These are phyloP conservation scores for Balansia obtecta DNA, from an alignment of 2,329 filamentous ascomycete species.

Conservation along the genomic window DNA sequence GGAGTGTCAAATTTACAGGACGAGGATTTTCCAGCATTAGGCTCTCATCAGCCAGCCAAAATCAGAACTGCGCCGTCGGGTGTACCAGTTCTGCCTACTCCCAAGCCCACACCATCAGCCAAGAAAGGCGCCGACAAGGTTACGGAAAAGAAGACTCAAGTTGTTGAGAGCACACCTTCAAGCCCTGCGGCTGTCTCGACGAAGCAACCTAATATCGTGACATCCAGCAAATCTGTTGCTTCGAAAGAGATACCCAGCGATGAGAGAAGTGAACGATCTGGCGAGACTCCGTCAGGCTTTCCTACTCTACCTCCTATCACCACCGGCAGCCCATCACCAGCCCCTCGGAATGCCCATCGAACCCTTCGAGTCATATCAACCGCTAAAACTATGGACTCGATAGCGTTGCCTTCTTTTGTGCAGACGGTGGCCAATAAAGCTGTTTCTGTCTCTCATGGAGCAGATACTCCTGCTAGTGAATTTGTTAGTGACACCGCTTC, in stretches of 20 bases:
- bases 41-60: conserved; percentile 29
- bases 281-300: conserved; percentile 27
- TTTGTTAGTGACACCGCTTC: conserved; percentile 66
- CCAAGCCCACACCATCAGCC: conserved; percentile 21
- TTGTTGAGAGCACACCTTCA: neutral
- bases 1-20: conserved; percentile 32
- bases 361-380: conserved; percentile 50
- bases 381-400: conserved; percentile 44
- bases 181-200: neutral
- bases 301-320: conserved; percentile 37
- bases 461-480: conserved; percentile 65
- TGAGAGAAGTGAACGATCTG: conserved; percentile 5
- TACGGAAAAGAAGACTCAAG: conserved; percentile 12
- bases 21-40: conserved; percentile 51
- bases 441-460: conserved; percentile 31
- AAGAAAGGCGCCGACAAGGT: conserved; percentile 21
- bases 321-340: conserved; percentile 33
- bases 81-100: conserved; percentile 22
- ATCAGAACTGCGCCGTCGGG: conserved; percentile 18
- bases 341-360: conserved; percentile 42
- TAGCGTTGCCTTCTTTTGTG: conserved; percentile 25
- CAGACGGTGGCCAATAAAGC: conserved; percentile 18
- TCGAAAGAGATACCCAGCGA: conserved; percentile 2
- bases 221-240: neutral
- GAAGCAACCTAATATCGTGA: neutral